Evolutionary conservation across 768 basidiomycete genomes (phyloP).

Genomic region (Serpula lacrymans): DNA sequence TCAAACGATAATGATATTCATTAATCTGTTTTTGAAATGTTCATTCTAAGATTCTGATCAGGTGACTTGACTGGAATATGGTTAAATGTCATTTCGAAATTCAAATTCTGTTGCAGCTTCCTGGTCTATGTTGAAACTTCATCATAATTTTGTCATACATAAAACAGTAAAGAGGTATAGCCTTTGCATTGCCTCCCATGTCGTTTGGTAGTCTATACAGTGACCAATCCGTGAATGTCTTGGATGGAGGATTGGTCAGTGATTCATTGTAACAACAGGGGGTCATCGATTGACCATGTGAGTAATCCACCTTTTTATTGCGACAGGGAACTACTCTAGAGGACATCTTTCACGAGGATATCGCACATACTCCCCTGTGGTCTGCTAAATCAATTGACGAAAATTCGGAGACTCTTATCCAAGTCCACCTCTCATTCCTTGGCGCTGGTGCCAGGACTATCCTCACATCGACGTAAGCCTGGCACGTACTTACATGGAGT

Average conservation of each 20-base stretch:
- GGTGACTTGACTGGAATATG: too few relatives aligned
- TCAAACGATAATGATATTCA: too few relatives aligned
- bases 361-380: slow-evolving; percentile 62
- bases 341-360: slow-evolving; percentile 42
- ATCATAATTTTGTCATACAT: too few relatives aligned
- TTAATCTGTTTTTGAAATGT: too few relatives aligned
- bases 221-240: slow-evolving; percentile 15
- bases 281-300: background rate
- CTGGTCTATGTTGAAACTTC: too few relatives aligned
- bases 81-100: too few relatives aligned
- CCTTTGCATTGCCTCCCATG: too few relatives aligned
- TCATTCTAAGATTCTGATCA: too few relatives aligned
- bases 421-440: slow-evolving; percentile 60
- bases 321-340: slow-evolving; percentile 65
- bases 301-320: background rate
- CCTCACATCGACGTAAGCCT: slow-evolving; percentile 60
- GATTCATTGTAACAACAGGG: slow-evolving; percentile 6
- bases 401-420: slow-evolving; percentile 50
- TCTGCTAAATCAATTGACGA: slow-evolving; percentile 59
- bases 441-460: slow-evolving; percentile 65
- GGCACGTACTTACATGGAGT: slow-evolving; percentile 10
- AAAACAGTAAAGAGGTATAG: too few relatives aligned
- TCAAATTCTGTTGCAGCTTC: too few relatives aligned
- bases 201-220: too few relatives aligned
- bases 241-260: slow-evolving; percentile 49